These are phyloP conservation scores for Rhizomucor miehei DNA, from an alignment of 371 early-diverging fungal genomes.

Conservation along the genomic window DNA sequence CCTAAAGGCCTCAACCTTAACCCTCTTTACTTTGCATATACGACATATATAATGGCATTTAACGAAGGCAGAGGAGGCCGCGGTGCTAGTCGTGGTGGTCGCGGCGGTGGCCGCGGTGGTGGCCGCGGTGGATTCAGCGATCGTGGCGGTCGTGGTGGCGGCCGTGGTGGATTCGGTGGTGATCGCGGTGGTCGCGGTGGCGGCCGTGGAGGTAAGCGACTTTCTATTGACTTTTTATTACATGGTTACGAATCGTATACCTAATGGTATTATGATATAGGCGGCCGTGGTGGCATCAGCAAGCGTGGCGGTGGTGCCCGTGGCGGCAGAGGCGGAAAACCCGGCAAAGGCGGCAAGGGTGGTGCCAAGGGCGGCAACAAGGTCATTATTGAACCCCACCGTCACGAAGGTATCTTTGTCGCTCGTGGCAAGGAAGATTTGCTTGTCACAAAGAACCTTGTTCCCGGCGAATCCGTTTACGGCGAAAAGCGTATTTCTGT, in stretches of 20 bases:
- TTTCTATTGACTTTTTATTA: neutral
- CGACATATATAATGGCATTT: slow-evolving; percentile 1
- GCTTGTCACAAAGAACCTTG: slow-evolving; percentile 98
- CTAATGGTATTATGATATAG: neutral
- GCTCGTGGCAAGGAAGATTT: slow-evolving; percentile 99
- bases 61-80: slow-evolving; percentile 9
- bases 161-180: slow-evolving; percentile 51
- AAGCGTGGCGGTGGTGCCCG: slow-evolving; percentile 40
- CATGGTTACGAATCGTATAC: neutral
- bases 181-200: slow-evolving; percentile 50
- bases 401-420: slow-evolving; percentile 97
- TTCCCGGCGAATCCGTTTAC: slow-evolving; percentile 98
- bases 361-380: slow-evolving; percentile 89
- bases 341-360: slow-evolving; percentile 59
- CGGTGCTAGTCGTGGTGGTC: slow-evolving; percentile 14
- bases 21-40: neutral
- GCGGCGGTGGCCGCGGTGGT: slow-evolving; percentile 18
- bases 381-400: slow-evolving; percentile 96
- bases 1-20: neutral
- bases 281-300: slow-evolving; percentile 27
- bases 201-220: slow-evolving; percentile 31
- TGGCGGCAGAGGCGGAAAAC: slow-evolving; percentile 49
- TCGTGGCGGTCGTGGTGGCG: slow-evolving; percentile 38
- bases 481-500: slow-evolving; percentile 99
- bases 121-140: slow-evolving; percentile 7